Conservation (phyloP, 305 asterid genomes). For the Stenogyne calaminthoides region DNA sequence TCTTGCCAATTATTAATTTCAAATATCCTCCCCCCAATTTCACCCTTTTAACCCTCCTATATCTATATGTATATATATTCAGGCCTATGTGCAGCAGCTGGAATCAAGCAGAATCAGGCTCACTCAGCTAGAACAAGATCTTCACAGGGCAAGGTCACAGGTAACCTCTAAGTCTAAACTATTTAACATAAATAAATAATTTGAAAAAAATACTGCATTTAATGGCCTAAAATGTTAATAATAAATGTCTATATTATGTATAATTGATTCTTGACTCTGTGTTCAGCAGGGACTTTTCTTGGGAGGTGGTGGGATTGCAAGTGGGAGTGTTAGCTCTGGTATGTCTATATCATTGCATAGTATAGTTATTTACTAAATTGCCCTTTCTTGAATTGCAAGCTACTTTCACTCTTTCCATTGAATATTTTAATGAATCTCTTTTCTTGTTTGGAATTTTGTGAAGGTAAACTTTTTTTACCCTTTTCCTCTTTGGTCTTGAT, state of each 20-base stretch:
- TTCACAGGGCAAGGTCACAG: conserved; percentile 90
- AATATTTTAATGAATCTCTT: neutral
- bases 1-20: neutral
- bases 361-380: conserved; percentile 20
- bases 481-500: neutral
- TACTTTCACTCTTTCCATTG: neutral
- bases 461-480: conserved; percentile 1
- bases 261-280: conserved; percentile 24
- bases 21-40: neutral
- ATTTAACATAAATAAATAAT: neutral
- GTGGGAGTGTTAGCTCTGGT: conserved; percentile 85
- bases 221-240: neutral
- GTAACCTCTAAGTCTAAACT: conserved; percentile 41
- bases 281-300: conserved; percentile 73
- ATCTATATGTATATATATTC: conserved; percentile 10
- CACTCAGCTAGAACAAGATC: conserved; percentile 89
- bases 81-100: conserved; percentile 96
- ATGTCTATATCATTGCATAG: conserved; percentile 30
- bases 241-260: conserved; percentile 1
- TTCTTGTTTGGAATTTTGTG: conserved; percentile 6
- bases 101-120: conserved; percentile 93
- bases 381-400: conserved; percentile 24
- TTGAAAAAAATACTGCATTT: neutral
- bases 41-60: neutral
- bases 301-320: conserved; percentile 72